These are phyloP conservation scores for Ogataea wickerhamii DNA, from an alignment of 805 yeast species.

Conservation along the genomic window DNA sequence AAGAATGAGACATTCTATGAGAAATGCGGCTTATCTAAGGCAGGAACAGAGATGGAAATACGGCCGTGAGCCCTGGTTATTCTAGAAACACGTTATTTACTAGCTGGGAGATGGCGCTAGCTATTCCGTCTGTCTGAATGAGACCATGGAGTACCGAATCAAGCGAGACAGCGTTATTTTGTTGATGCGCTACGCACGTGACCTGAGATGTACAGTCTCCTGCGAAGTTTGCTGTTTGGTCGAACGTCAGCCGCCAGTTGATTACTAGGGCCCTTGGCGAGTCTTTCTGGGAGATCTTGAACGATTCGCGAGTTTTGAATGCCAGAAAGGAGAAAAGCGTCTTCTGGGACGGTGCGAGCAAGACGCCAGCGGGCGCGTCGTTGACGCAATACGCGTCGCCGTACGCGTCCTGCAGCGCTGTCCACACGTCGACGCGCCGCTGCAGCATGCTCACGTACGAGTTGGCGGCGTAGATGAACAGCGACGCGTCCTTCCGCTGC, in stretches of 20 bases:
- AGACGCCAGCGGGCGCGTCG: constrained; percentile 4
- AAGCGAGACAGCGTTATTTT: constrained; percentile 6
- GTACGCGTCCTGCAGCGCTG: constrained; percentile 16
- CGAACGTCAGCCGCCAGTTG: constrained; percentile 15
- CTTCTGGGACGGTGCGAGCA: constrained; percentile 1
- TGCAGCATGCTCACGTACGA: constrained; percentile 21
- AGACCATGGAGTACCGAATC: constrained; percentile 17
- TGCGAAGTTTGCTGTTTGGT: constrained; percentile 6
- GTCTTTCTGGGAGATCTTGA: constrained; percentile 6
- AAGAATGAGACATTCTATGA: constrained; percentile 81
- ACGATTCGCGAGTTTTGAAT: constrained; percentile 10
- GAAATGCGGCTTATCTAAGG: constrained; percentile 72
- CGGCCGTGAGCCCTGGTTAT: constrained; percentile 31
- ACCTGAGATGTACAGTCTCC: constrained; percentile 20
- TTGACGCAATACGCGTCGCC: constrained; percentile 13
- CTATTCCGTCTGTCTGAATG: constrained; percentile 17
- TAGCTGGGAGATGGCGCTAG: constrained; percentile 13
- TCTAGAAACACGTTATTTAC: constrained; percentile 11
- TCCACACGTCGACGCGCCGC: constrained; percentile 20
- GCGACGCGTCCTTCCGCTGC: constrained; percentile 19
- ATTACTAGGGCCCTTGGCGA: constrained; percentile 2
- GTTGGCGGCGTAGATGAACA: constrained; percentile 23
- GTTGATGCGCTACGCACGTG: constrained; percentile 6
- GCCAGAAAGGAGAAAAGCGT: constrained; percentile 7
- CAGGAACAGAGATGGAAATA: constrained; percentile 67